Percentiles rank a stretch among this genome's conserved stretches.
phyloP scores from a whole-genome alignment of 1,284 basidiomycete species.

The Ganoderma leucocontextum region DNA sequence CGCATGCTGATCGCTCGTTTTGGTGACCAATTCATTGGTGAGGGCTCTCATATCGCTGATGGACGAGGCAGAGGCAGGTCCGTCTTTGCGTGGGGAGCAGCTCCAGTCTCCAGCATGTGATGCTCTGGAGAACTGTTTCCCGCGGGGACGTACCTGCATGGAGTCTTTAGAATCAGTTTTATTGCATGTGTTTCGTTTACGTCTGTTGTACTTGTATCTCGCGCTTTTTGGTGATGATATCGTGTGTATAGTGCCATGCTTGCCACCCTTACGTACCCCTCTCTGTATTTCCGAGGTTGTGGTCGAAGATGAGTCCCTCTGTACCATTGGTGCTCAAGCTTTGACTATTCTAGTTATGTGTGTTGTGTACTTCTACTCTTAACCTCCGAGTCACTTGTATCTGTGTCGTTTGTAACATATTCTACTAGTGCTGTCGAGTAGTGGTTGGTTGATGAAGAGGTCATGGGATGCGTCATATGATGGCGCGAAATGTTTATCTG shows the following conservation, averaged over 20 bases:
- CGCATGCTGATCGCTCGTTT: slow-evolving; percentile 1
- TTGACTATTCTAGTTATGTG: too few species aligned
- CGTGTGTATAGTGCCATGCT: not conserved
- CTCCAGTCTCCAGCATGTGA: not conserved
- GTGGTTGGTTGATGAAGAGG: too few species aligned
- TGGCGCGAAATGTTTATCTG: too few species aligned
- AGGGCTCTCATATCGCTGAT: slow-evolving; percentile 9
- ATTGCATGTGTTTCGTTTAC: not conserved
- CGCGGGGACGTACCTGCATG: slow-evolving; percentile 5
- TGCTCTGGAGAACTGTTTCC: not conserved
- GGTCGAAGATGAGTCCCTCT: too few species aligned
- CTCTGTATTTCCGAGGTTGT: not conserved
- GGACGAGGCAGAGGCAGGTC: slow-evolving; percentile 3
- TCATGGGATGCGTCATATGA: too few species aligned
- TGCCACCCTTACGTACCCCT: not conserved
- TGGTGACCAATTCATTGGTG: not conserved
- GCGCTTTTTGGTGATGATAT: not conserved
- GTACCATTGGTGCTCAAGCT: too few species aligned
- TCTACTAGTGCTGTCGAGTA: too few species aligned
- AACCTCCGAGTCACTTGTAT: too few species aligned
- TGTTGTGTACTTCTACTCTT: too few species aligned
- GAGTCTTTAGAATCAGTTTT: slow-evolving; percentile 5
- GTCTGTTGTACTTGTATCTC: not conserved
- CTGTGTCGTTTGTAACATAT: too few species aligned
- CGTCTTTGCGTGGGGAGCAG: slow-evolving; percentile 4